Conservation (phyloP, 2,329 filamentous ascomycete genomes). For the Fusarium palustre region DNA sequence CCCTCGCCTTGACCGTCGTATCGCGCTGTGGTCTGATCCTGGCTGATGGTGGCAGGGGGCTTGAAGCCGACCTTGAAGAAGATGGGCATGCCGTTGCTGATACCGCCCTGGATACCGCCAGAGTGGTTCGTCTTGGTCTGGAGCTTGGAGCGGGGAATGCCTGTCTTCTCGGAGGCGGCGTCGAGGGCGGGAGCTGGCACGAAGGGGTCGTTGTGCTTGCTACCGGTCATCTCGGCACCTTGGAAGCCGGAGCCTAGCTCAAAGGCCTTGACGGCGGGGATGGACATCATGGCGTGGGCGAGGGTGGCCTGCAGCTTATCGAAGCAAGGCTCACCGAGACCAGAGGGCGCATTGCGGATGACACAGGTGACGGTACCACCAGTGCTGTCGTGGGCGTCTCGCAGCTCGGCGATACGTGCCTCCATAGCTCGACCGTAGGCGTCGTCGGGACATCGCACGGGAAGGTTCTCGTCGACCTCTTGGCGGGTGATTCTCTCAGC, state of each 20-base stretch:
- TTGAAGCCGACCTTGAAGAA: slow-evolving; percentile 98
- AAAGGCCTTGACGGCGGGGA: slow-evolving; percentile 95
- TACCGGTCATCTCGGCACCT: slow-evolving; percentile 86
- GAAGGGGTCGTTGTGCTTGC: slow-evolving; percentile 86
- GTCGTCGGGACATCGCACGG: slow-evolving; percentile 85
- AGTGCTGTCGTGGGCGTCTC: slow-evolving; percentile 86
- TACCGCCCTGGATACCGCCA: slow-evolving; percentile 94
- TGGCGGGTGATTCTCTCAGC: slow-evolving; percentile 65
- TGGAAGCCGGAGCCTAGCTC: slow-evolving; percentile 94
- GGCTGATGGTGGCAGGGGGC: slow-evolving; percentile 91
- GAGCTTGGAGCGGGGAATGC: slow-evolving; percentile 65
- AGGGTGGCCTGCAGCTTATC: slow-evolving; percentile 94
- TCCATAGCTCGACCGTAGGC: slow-evolving; percentile 78
- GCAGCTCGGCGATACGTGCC: slow-evolving; percentile 79
- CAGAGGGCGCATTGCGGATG: slow-evolving; percentile 84
- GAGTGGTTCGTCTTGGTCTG: slow-evolving; percentile 93
- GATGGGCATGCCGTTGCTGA: slow-evolving; percentile 91
- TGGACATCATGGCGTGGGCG: slow-evolving; percentile 93
- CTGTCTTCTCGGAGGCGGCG: slow-evolving; percentile 58
- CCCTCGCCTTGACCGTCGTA: slow-evolving; percentile 80
- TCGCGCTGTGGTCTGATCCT: slow-evolving; percentile 84
- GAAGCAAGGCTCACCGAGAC: slow-evolving; percentile 93
- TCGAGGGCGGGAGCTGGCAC: slow-evolving; percentile 55
- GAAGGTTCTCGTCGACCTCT: slow-evolving; percentile 84
- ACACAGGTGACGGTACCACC: slow-evolving; percentile 96